Base-by-base conservation (phyloP, 352 stramenopile genomes). In the Globisporangium middletonii region DNA sequence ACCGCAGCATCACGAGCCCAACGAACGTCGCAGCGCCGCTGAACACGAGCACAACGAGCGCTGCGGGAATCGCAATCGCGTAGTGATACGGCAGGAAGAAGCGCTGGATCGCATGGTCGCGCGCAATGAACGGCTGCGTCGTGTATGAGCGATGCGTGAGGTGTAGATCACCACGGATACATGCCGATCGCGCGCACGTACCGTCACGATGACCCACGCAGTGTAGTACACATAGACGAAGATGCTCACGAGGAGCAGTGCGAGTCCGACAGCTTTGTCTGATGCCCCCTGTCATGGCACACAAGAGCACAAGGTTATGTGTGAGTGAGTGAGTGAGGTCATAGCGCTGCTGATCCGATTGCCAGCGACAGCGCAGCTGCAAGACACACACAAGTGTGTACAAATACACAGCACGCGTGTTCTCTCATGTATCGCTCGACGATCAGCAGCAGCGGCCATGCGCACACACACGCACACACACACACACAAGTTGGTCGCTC, bases 211-310 rank as follows among this genome's bases (percentile, higher is more conserved):
- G 50, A 97, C 88, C 88, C 88, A 97, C 19, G 86, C 64, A 26
- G 83, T 95, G 77, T 97, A 97, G 70, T 97, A 97, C n/a, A 93
- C 72, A 62, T 94, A 97, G 43, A 92, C 80, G 26, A 85, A 60
- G 55, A 95, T 68, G 65, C 80, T 94, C 43, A 94, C 71, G 26
- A 80, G 63, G 57, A 97, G 73, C 50, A 97, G 65, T 45, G 86
- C 73, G 44, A 79, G 59, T 7, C 88, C 88, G n/a, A 88, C 78
- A 27, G 67, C 62, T 60, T 96, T 91, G 50, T 97, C 88, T 18
- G 76, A 85, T 23, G 68, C 80, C 53, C 76, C 78, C 78, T 89
- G 61, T 8, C 27, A 59, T 8, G 23, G 26, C n/a, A 44, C 28
- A 19, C 12, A 45, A 16, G 12, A n/a, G 12, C 41, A 45, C 6